Evolutionary conservation across 176 grass and related monocot species (phyloP).

Genomic region (Musa schizocarpa): DNA sequence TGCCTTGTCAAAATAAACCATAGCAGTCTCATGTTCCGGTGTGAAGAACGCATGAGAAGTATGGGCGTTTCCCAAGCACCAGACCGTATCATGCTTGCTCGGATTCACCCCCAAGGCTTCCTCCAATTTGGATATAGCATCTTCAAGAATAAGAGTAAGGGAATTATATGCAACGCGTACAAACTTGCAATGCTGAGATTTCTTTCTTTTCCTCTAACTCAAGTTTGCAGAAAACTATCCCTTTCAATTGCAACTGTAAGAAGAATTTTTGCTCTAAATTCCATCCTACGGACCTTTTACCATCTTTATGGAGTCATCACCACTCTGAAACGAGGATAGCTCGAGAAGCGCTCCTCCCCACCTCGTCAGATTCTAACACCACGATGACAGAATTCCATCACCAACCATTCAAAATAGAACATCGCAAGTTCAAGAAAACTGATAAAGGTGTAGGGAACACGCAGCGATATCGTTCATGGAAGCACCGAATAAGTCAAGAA

Average conservation of each 20-base stretch:
- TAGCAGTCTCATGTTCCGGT: conserved; percentile 21
- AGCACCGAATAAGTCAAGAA: background rate
- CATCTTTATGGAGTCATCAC: conserved; percentile 22
- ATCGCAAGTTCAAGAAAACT: too few relatives aligned
- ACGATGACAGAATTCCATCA: background rate
- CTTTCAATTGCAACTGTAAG: too few relatives aligned
- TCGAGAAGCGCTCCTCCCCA: conserved; percentile 44
- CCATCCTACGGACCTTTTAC: conserved; percentile 19
- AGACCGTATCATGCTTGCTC: conserved; percentile 36
- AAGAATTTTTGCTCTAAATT: background rate
- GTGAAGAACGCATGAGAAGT: conserved; percentile 30
- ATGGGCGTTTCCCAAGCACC: conserved; percentile 44
- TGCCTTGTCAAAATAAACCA: conserved; percentile 36
- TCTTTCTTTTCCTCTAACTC: background rate
- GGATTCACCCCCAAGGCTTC: conserved; percentile 37
- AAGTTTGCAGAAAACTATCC: background rate
- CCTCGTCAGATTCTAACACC: conserved; percentile 37
- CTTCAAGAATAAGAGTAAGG: conserved; percentile 1
- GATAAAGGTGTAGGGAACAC: too few relatives aligned
- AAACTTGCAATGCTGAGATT: background rate
- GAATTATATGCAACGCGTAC: background rate
- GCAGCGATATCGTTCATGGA: too few relatives aligned
- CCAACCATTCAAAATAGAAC: too few relatives aligned
- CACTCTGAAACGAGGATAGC: conserved; percentile 30
- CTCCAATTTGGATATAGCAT: conserved; percentile 38